A percentile compares a stretch with the other conserved stretches of the same genome.
These are phyloP conservation scores for Butyriboletus regius DNA, from an alignment of 1,284 basidiomycete species.

Conservation along the genomic window DNA sequence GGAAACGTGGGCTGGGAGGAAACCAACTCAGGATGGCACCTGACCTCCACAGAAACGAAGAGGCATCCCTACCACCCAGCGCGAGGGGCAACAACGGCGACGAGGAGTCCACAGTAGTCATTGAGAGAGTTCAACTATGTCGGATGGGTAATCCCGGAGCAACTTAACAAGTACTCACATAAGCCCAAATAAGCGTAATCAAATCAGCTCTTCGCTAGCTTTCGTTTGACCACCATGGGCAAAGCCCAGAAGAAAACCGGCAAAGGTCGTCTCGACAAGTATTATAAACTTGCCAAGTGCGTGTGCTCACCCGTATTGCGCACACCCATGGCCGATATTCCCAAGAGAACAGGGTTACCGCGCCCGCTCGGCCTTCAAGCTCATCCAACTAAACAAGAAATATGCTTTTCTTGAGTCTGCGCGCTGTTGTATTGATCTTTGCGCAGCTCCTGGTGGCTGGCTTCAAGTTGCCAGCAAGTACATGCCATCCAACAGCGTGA, in stretches of 20 bases:
- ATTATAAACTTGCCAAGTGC: slow-evolving; percentile 88
- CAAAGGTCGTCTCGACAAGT: slow-evolving; percentile 92
- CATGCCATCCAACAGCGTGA: slow-evolving; percentile 92
- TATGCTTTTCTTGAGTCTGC: slow-evolving; percentile 87
- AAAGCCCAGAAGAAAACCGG: slow-evolving; percentile 84
- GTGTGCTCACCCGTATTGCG: slow-evolving; percentile 21
- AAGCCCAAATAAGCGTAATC: slow-evolving; percentile 20
- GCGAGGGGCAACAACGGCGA: slow-evolving; percentile 28
- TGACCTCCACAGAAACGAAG: slow-evolving; percentile 38
- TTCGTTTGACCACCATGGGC: slow-evolving; percentile 45
- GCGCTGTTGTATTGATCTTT: slow-evolving; percentile 94
- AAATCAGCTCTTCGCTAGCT: neutral
- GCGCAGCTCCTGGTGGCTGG: slow-evolving; percentile 99
- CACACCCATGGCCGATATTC: slow-evolving; percentile 7
- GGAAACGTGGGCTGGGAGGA: neutral
- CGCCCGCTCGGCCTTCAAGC: slow-evolving; percentile 98
- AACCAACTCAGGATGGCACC: slow-evolving; percentile 29
- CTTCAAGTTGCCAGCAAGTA: slow-evolving; percentile 97
- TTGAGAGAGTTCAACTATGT: slow-evolving; percentile 8
- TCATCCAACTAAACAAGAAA: slow-evolving; percentile 98
- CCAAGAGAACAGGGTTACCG: slow-evolving; percentile 94
- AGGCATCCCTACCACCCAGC: slow-evolving; percentile 8
- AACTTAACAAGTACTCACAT: neutral
- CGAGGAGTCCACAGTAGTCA: slow-evolving; percentile 17
- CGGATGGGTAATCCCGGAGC: neutral